Evolutionary conservation across 2,329 filamentous ascomycete genomes (phyloP), one percentile per base, ranked within the genome.

Genomic region (Ceratocystis colombiana): DNA sequence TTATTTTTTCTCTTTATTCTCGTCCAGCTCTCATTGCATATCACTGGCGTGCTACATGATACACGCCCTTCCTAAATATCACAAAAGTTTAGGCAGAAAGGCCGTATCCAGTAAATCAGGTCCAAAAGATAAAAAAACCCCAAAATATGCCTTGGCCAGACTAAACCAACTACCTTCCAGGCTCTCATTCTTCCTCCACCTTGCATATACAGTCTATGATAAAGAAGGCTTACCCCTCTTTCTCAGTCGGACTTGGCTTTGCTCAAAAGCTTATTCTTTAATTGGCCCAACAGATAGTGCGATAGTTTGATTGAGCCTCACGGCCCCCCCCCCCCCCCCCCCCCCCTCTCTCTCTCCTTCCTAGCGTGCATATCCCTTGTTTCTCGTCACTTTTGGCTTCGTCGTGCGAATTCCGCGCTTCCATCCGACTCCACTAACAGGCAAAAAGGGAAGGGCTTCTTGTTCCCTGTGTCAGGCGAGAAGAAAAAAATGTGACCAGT

Each of bases 351-450:
- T 17, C 55, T 41, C 2, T 28, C 5, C 25, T 8, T 53, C 7
- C 7, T 37, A 37, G 33, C 55, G n/a, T 28, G 55, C 55, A 59
- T 59, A 25, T 59, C 28, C 55, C 55, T 59, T 59, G 55, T 15
- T 33, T 17, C 15, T 25, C n/a, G 5, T 33, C 17, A 25, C 25
- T 37, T 59, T 59, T 30, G 28, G 55, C 46, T 30, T 3, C n/a
- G 25, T 59, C 55, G 15, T 59, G 55, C n/a, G 15, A 59, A 59
- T 59, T 59, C 55, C 55, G 55, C 55, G 55, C 25, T 17, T 17
- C 37, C 33, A 59, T 8, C 55, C 55, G 55, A 33, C 55, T n/a
- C 55, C 55, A 59, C 55, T 59, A 59, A 59, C 55, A 59, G 33
- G 55, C 17, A 7, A 59, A 8, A 37, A 59, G 28, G 28, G 25